Evolutionary conservation across 495 filamentous ascomycete genomes (phyloP).

Genomic region (Echria macrotheca): DNA sequence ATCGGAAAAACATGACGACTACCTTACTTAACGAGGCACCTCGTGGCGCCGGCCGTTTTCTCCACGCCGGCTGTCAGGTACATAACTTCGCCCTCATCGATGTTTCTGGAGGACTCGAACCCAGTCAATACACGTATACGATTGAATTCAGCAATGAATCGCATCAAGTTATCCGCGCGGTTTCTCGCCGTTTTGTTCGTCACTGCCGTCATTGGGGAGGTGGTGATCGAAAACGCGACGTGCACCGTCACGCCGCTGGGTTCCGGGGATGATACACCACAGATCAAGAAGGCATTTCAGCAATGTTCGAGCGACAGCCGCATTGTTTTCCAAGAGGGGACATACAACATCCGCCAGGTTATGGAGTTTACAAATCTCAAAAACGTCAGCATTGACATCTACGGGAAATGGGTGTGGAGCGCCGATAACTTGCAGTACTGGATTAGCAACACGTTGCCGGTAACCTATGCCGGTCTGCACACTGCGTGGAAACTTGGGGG

Average conservation of each 20-base stretch:
- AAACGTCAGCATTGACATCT: conserved; percentile 38
- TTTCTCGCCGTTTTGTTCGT: too few relatives aligned
- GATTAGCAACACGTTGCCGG: conserved; percentile 29
- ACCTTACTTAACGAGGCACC: too few relatives aligned
- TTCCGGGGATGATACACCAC: conserved; percentile 33
- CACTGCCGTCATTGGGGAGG: too few relatives aligned
- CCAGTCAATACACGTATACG: too few relatives aligned
- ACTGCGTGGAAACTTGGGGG: conserved; percentile 40
- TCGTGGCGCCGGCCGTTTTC: too few relatives aligned
- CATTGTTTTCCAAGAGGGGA: conserved; percentile 33
- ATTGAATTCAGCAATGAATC: too few relatives aligned
- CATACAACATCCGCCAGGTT: conserved; percentile 39
- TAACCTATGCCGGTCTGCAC: conserved; percentile 33
- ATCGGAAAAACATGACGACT: too few relatives aligned
- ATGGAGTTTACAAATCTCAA: conserved; percentile 37
- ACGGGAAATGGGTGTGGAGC: conserved; percentile 35
- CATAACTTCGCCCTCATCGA: too few relatives aligned
- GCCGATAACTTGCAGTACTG: conserved; percentile 37
- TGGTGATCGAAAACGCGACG: not conserved
- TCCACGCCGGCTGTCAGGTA: too few relatives aligned
- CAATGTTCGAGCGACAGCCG: conserved; percentile 32
- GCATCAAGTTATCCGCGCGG: too few relatives aligned
- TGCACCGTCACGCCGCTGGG: conserved; percentile 2
- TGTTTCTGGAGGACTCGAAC: too few relatives aligned
- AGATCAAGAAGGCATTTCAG: conserved; percentile 39